Percentiles rank a stretch among this genome's conserved stretches.
These are phyloP conservation scores for Russula sp. DNA, from an alignment of 768 basidiomycete genomes.

Conservation along the genomic window DNA sequence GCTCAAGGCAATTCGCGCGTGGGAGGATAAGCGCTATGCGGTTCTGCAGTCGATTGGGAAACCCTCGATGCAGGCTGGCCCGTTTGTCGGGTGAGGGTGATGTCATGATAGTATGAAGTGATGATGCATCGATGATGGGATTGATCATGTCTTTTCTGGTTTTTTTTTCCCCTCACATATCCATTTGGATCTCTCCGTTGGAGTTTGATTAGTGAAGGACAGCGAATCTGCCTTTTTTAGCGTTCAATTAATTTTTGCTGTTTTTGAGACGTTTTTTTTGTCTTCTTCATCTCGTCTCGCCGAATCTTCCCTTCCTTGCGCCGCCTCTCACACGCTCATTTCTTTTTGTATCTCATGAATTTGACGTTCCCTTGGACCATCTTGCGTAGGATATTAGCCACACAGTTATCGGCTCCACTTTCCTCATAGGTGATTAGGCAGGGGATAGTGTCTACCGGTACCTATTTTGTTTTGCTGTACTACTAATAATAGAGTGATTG, in stretches of 20 bases:
- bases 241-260: too few relatives aligned
- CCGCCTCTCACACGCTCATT: not conserved
- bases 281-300: too few relatives aligned
- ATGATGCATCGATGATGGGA: not conserved
- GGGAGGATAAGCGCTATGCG: slow-evolving; percentile 73
- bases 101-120: not conserved
- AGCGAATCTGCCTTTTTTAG: not conserved
- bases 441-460: not conserved
- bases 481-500: not conserved
- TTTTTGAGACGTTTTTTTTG: too few relatives aligned
- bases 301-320: too few relatives aligned
- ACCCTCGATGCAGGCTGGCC: slow-evolving; percentile 32
- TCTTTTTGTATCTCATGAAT: not conserved
- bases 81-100: slow-evolving; percentile 34
- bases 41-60: slow-evolving; percentile 53
- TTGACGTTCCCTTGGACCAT: not conserved
- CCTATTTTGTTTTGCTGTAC: not conserved
- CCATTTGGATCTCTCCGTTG: not conserved
- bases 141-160: too few relatives aligned
- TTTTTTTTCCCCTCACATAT: not conserved
- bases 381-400: not conserved
- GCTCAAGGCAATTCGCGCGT: slow-evolving; percentile 67
- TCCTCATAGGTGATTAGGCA: not conserved
- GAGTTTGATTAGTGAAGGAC: not conserved
- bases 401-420: not conserved